phyloP scores from a whole-genome alignment of 345 rosid species.

The Gossypium australe region DNA sequence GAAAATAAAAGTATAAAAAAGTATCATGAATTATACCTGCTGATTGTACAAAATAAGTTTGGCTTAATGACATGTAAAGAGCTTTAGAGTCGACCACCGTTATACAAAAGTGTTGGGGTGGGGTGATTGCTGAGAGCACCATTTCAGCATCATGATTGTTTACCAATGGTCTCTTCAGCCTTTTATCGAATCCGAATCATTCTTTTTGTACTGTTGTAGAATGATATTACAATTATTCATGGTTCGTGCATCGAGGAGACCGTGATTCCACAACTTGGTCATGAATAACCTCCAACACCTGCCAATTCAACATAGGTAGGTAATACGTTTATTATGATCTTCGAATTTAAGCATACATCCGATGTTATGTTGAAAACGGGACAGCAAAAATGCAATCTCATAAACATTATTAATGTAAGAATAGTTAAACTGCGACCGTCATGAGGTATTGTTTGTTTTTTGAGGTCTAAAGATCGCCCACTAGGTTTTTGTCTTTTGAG shows the following conservation, averaged over 20 bases:
- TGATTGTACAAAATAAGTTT: neutral
- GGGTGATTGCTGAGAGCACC: neutral
- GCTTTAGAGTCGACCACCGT: neutral
- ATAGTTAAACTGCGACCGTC: too few species aligned
- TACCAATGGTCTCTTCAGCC: conserved; percentile 15
- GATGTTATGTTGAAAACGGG: neutral
- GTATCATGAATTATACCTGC: neutral
- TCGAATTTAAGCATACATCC: neutral
- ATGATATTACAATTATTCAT: conserved; percentile 59
- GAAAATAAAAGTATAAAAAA: neutral
- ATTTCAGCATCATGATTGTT: neutral
- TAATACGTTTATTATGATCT: neutral
- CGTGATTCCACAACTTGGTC: conserved; percentile 76
- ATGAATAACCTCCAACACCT: conserved; percentile 85
- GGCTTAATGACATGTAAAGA: neutral
- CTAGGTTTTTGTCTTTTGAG: too few species aligned
- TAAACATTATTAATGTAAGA: neutral
- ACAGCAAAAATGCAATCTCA: neutral
- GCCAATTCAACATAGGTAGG: conserved; percentile 6
- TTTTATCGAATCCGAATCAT: conserved; percentile 27
- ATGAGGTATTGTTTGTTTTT: too few species aligned
- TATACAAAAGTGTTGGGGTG: neutral
- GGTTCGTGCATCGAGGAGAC: conserved; percentile 64
- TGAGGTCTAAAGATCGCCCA: too few species aligned
- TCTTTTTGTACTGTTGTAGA: conserved; percentile 43